Evolutionary conservation across 164 flowering plant species (phyloP).

Genomic region (Piper longum): DNA sequence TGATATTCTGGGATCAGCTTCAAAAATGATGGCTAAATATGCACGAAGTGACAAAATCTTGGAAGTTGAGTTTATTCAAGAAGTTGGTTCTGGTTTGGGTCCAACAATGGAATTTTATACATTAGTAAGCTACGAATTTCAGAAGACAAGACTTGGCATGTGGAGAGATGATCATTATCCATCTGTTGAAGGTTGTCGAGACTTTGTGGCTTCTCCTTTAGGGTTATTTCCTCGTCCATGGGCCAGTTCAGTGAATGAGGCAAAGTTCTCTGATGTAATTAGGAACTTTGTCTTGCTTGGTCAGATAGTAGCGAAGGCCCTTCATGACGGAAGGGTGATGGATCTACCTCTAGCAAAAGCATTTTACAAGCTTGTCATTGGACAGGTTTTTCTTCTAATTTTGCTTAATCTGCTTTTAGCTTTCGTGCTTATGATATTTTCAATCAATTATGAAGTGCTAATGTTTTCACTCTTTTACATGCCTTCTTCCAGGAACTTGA

Average conservation of each 20-base stretch:
- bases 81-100: conserved; percentile 96
- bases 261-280: conserved; percentile 34
- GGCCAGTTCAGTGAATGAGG: conserved; percentile 26
- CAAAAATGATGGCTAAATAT: conserved; percentile 50
- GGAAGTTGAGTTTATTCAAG: conserved; percentile 71
- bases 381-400: conserved; percentile 37
- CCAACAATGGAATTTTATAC: conserved; percentile 95
- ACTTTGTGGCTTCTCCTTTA: conserved; percentile 20
- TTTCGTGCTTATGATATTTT: too few relatives aligned
- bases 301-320: conserved; percentile 71
- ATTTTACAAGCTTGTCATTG: conserved; percentile 71
- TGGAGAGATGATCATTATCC: conserved; percentile 63
- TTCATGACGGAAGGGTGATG: conserved; percentile 85
- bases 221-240: conserved; percentile 97
- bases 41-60: conserved; percentile 32
- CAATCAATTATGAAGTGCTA: background rate
- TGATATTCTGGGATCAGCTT: conserved; percentile 58
- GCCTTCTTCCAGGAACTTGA: conserved; percentile 48
- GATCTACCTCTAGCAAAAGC: conserved; percentile 79
- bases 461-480: background rate
- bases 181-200: conserved; percentile 6
- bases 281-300: conserved; percentile 73
- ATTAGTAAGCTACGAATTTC: conserved; percentile 78
- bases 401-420: background rate
- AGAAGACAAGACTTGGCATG: conserved; percentile 61